Percentiles rank a stretch among this genome's conserved stretches.
Evolutionary conservation across 768 basidiomycete species (phyloP).

Genomic region (Boletus tomentosulus): DNA sequence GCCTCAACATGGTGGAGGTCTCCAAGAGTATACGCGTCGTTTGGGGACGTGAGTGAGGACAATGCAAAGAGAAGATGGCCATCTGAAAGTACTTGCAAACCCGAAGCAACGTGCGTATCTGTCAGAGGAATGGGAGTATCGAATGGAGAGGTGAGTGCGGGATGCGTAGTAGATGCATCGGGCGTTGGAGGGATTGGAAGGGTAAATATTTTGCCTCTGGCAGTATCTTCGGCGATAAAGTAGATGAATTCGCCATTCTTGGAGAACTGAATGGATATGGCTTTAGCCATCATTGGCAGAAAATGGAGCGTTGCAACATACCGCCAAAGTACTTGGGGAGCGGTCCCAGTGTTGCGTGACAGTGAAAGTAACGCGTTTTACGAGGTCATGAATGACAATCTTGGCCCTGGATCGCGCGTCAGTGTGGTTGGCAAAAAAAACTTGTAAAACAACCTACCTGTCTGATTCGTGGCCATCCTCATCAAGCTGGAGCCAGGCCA

Average conservation of each 20-base stretch:
- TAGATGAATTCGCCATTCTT: conserved; percentile 65
- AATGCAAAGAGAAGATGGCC: conserved; percentile 67
- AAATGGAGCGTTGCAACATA: conserved; percentile 1
- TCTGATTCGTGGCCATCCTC: conserved; percentile 90
- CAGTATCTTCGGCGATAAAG: conserved; percentile 73
- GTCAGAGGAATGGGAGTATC: conserved; percentile 58
- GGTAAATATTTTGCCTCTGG: conserved; percentile 68
- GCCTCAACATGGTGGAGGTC: conserved; percentile 43
- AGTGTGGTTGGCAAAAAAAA: not conserved
- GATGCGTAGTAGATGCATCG: conserved; percentile 47
- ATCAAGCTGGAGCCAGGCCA: conserved; percentile 85
- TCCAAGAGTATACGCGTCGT: conserved; percentile 67
- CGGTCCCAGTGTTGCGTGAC: conserved; percentile 86
- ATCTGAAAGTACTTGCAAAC: conserved; percentile 55
- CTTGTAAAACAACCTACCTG: conserved; percentile 38
- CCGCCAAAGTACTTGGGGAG: conserved; percentile 42
- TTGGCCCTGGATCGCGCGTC: conserved; percentile 47
- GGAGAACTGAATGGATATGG: conserved; percentile 54
- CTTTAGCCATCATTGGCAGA: not conserved
- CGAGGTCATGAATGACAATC: conserved; percentile 75
- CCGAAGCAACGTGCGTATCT: conserved; percentile 50
- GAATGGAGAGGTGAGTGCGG: conserved; percentile 39
- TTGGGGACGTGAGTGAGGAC: conserved; percentile 74
- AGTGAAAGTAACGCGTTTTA: conserved; percentile 60
- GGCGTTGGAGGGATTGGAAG: conserved; percentile 66